Conservation (phyloP, 768 basidiomycete species). For the Termitomyces sp. region DNA sequence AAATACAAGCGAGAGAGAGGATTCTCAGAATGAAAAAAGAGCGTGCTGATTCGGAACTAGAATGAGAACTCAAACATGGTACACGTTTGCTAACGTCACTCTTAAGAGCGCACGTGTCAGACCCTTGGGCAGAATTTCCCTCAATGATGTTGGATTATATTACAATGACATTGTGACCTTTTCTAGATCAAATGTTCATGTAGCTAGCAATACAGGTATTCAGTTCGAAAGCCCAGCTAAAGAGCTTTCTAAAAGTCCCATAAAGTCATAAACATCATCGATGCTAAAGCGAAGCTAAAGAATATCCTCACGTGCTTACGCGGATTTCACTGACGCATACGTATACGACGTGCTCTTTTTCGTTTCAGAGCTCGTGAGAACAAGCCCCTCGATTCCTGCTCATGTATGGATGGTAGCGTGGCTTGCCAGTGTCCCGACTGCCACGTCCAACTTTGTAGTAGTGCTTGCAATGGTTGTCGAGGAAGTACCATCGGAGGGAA, state of each 20-base stretch:
- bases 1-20: background rate
- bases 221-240: background rate
- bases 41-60: background rate
- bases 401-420: conserved; percentile 40
- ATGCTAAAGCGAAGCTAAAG: background rate
- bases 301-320: background rate
- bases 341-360: conserved; percentile 14
- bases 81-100: conserved; percentile 10
- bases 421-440: conserved; percentile 53
- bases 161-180: background rate
- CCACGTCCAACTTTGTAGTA: conserved; percentile 10
- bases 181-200: background rate
- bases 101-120: conserved; percentile 1
- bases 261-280: background rate
- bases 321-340: conserved; percentile 2
- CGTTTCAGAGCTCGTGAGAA: conserved; percentile 31
- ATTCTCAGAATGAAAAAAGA: background rate
- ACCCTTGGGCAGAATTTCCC: background rate
- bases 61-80: background rate
- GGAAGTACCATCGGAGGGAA: conserved; percentile 35
- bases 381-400: conserved; percentile 42
- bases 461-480: background rate
- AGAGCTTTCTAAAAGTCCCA: background rate
- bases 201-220: background rate
- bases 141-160: background rate